Evolutionary conservation across 2,329 filamentous ascomycete species (phyloP), one percentile per base, ranked within the genome.

Genomic region (Emericellopsis cladophorae): DNA sequence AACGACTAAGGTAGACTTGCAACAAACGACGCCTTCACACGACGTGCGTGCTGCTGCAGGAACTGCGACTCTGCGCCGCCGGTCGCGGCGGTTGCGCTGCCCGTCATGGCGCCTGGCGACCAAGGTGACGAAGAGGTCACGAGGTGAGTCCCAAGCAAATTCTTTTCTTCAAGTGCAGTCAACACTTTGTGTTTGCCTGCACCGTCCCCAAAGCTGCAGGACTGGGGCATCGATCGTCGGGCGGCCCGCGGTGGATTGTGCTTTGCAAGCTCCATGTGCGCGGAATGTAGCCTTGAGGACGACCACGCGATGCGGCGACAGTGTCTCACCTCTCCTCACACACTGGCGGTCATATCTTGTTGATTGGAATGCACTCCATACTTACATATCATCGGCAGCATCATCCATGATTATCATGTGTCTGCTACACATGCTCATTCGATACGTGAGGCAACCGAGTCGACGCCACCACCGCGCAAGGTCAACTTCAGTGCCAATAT

Each of bases 401-500:
- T 40, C 26, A 16, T 21, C 24, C n/a, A 41, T 31, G 33, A 36
- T 9, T 16, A 12, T 11, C 33, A 41, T 12, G 36, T 33, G 8
- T 23, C 22, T 21, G 18, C 40, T 16, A 29, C 26, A 7, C 9
- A 29, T 9, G 8, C 26, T 29, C 26, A 29, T 7, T 29, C 26
- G 26, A 29, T 3, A 29, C 12, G 6, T 12, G 12, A 29, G 9
- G 12, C 26, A 8, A n/a, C 21, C 24, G 18, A 11, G 31, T 24
- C 31, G 11, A 7, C 15, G 8, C 31, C 12, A 31, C n/a, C 22
- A 22, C 51, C 57, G 14, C 52, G 9, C 12, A 22, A 52, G 45
- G 52, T 66, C 36, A 64, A 68, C 42, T 59, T 69, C 33, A 65
- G 67, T 45, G 49, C 60, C 42, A 70, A 70, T 44, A 45, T 62